Base-by-base conservation (phyloP, 331 rosid genomes). In the Saraca asoca region DNA sequence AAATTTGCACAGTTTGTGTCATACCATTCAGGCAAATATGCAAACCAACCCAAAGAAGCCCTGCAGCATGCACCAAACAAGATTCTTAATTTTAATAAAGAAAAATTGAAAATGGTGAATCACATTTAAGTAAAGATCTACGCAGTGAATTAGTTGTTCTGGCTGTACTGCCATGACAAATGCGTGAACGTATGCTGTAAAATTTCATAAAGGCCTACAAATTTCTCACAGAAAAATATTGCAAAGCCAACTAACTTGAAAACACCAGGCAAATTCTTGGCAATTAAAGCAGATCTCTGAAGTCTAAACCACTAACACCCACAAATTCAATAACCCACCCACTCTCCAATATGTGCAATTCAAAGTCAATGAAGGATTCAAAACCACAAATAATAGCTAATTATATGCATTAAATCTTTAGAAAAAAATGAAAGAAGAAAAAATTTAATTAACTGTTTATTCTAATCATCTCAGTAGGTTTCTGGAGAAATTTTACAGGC, bases 1-100 rank as follows among this genome's bases (percentile, higher is more conserved):
- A 88, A 94, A 81, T 82, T 94, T 66, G 82, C 66, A 61, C 84
- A 74, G 61, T 80, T 86, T 56, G 86, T 75, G 75, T 94, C 98
- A 66, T 76, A 94, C 98, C 97, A 94, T 60, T 88, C 96, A 10
- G 92, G 90, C 72, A 79, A 85, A 64, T 75, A 55, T 46, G 98
- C 88, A 89, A 93, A 93, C 98, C 98, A 93, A 65, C 98, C 95
- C 74, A 93, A 77, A 55, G 95, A 69, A 29, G 96, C 91, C 84
- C 98, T 94, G 90, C 53, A 84, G 53, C 43, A 79, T 17, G 51
- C 65, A 70, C 44, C 75, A 72, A 68, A 29, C 53, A 66, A 58
- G 69, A 74, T 18, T 64, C 62, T 77, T 78, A 79, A 52, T 69
- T 74, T 54, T 70, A 72, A 24, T 41, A 52, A 68, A 60, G 59